A percentile compares a stretch with the other conserved stretches of the same genome.
phyloP scores from a whole-genome alignment of 805 yeast genomes.

The Schwanniomyces polymorphus region DNA sequence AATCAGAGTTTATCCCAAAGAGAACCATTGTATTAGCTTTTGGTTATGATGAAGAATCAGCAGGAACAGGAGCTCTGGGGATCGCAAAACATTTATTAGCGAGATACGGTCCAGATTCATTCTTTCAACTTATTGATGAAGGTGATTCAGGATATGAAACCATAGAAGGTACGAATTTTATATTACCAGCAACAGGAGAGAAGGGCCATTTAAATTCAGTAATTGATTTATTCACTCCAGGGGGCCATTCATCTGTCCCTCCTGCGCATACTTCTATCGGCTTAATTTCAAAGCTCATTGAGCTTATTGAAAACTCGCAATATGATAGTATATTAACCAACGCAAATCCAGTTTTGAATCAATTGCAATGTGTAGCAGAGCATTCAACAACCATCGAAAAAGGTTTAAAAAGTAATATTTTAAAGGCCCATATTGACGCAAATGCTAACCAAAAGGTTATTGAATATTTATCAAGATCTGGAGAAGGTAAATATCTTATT shows the following conservation, averaged over 20 bases:
- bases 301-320: constrained; percentile 34
- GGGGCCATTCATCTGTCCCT: constrained; percentile 54
- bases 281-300: constrained; percentile 41
- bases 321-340: constrained; percentile 39
- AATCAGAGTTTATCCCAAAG: constrained; percentile 35
- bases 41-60: constrained; percentile 53
- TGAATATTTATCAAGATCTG: constrained; percentile 26
- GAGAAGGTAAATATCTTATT: constrained; percentile 33
- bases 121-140: constrained; percentile 48
- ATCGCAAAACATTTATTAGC: constrained; percentile 34
- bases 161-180: constrained; percentile 36
- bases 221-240: constrained; percentile 44
- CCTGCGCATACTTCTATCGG: constrained; percentile 52
- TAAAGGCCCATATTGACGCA: constrained; percentile 34
- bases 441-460: constrained; percentile 38
- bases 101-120: constrained; percentile 41
- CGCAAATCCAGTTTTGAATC: constrained; percentile 44
- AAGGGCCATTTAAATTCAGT: constrained; percentile 46
- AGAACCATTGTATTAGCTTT: constrained; percentile 47
- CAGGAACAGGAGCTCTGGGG: constrained; percentile 39
- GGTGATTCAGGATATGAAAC: constrained; percentile 21
- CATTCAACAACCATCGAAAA: constrained; percentile 35
- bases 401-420: constrained; percentile 33
- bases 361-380: constrained; percentile 48
- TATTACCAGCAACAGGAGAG: constrained; percentile 49